These are phyloP conservation scores for Periconia sp. DNA, from an alignment of 2,329 filamentous ascomycete species.

Conservation along the genomic window DNA sequence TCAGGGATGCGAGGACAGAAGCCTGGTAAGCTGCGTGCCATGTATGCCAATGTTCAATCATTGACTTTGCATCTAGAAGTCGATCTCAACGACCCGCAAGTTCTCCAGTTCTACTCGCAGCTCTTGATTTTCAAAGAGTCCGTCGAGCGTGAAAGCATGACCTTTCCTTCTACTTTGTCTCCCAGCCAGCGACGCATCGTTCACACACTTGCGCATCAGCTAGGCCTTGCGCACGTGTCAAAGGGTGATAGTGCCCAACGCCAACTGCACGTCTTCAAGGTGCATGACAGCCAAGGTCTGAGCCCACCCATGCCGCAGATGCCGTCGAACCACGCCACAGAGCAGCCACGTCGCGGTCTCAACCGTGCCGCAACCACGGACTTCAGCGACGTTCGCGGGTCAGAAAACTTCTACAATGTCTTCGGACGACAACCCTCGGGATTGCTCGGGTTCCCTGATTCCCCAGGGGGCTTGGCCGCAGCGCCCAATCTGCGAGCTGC, in stretches of 20 bases:
- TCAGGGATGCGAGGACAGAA: conserved; percentile 59
- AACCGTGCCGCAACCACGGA: conserved; percentile 97
- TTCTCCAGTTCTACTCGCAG: conserved; percentile 87
- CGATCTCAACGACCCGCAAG: conserved; percentile 89
- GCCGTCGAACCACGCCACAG: conserved; percentile 69
- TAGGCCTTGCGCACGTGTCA: conserved; percentile 89
- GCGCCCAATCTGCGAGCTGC: conserved; percentile 85
- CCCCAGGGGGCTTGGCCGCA: conserved; percentile 69
- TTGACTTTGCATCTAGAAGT: conserved; percentile 62
- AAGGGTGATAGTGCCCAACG: conserved; percentile 86
- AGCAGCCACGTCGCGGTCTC: conserved; percentile 81
- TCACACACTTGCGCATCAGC: conserved; percentile 93
- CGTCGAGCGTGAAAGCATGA: conserved; percentile 74
- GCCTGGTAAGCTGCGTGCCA: conserved; percentile 44
- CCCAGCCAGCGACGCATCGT: conserved; percentile 88
- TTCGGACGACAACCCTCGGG: conserved; percentile 80
- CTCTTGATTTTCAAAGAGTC: conserved; percentile 88
- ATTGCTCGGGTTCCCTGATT: conserved; percentile 82
- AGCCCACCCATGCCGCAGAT: conserved; percentile 68
- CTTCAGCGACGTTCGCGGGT: conserved; percentile 82
- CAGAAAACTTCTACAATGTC: conserved; percentile 75
- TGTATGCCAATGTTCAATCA: conserved; percentile 11
- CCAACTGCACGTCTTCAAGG: conserved; percentile 87
- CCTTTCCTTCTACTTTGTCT: conserved; percentile 81
- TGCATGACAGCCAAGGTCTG: conserved; percentile 62